Evolutionary conservation across 257 asterid genomes (phyloP), one percentile per base, ranked within the genome.

Genomic region (Galeopsis tetrahit): DNA sequence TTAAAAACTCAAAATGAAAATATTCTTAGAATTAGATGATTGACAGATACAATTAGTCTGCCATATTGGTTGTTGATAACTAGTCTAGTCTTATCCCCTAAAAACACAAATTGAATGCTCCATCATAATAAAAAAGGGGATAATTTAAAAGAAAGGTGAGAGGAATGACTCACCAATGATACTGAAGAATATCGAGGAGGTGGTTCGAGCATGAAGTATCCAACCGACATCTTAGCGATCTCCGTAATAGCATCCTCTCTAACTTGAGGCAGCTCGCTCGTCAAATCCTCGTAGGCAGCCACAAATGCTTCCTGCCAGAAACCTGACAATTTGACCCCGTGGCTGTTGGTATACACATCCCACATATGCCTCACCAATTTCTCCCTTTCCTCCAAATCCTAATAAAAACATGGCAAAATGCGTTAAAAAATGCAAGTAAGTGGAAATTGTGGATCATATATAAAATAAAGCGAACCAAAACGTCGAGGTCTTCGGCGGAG

Each of bases 321-420:
- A 35, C 86, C 85, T 2, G 80, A 76, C 85, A 90, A 77, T 75
- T 84, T 89, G 79, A 86, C 81, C 77, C 92, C 87, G 52, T 81
- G 86, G 77, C 90, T 81, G 71, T 84, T 87, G 58, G 88, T 82
- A 49, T 93, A 93, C 76, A 90, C 95, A 81, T 90, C 95, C 98
- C 98, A 93, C 96, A 90, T 89, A 67, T 88, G 95, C 82, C 82
- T 86, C 89, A 90, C 98, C 86, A 88, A 46, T 75, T 85, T 87
- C 92, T 89, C 96, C 79, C 98, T 90, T 82, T 93, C 98, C 88
- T 93, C 98, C 88, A 93, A 74, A 86, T 87, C 95, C 98, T 93
- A 76, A 70, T 10, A 10, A 77, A 57, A 66, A 51, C 32, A 71
- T 51, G 4, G 34, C 5, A 57, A 33, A 61, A 46, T 6, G n/a